Evolutionary conservation across 495 filamentous ascomycete genomes (phyloP).

Genomic region (Aspergillus indologenus): DNA sequence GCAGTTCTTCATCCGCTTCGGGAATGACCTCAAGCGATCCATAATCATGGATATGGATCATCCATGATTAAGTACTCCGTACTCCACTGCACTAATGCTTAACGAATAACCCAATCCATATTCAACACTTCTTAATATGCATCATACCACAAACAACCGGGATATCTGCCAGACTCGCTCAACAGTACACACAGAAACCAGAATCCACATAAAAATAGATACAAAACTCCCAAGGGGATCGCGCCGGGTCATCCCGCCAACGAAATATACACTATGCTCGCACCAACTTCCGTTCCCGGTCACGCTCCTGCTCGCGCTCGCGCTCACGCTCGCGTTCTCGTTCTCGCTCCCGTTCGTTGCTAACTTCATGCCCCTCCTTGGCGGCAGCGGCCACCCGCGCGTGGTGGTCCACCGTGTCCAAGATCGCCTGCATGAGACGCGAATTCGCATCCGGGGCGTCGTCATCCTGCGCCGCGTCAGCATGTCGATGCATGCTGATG

Average conservation of each 20-base stretch:
- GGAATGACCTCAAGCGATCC: not conserved
- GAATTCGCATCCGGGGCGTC: conserved; percentile 45
- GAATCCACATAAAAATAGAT: not conserved
- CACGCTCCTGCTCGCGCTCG: conserved; percentile 31
- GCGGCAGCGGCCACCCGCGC: conserved; percentile 34
- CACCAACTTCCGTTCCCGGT: conserved; percentile 27
- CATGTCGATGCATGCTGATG: conserved; percentile 16
- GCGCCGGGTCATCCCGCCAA: conserved; percentile 2
- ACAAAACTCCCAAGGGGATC: conserved; percentile 10
- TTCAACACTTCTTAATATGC: not conserved
- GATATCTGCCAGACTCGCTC: conserved; percentile 29
- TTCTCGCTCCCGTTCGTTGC: conserved; percentile 22
- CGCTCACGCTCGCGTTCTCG: conserved; percentile 22
- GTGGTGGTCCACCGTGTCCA: conserved; percentile 46
- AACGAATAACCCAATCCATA: too few relatives aligned
- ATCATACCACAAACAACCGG: conserved; percentile 9
- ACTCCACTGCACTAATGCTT: too few relatives aligned
- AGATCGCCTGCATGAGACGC: conserved; percentile 46
- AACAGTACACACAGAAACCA: conserved; percentile 6
- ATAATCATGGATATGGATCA: too few relatives aligned
- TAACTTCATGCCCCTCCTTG: conserved; percentile 25
- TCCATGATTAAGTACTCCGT: too few relatives aligned
- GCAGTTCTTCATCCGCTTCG: not conserved
- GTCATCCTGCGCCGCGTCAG: conserved; percentile 28
- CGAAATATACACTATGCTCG: conserved; percentile 17